Conservation (phyloP, 2,329 filamentous ascomycete genomes). For the Colletotrichum lindemuthianum region DNA sequence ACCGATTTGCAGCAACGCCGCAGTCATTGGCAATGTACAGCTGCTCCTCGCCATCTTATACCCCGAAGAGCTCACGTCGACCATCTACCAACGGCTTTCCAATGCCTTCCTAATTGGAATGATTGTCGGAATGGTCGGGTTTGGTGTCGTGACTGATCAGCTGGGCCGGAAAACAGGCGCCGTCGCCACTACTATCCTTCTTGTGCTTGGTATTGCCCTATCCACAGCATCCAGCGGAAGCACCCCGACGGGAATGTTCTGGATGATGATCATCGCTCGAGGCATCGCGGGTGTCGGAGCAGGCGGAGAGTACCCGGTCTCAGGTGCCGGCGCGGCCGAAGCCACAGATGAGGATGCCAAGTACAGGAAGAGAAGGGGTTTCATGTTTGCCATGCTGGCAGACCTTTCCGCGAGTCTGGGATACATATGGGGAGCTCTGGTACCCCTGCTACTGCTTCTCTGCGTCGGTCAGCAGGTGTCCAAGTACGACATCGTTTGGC, state of each 20-base stretch:
- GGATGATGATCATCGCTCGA: conserved; percentile 59
- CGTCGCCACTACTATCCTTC: conserved; percentile 56
- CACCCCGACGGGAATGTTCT: conserved; percentile 53
- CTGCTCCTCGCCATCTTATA: conserved; percentile 53
- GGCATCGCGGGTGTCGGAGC: conserved; percentile 55
- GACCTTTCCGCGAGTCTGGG: conserved; percentile 62
- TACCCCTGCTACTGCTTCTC: conserved; percentile 61
- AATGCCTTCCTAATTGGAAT: conserved; percentile 66
- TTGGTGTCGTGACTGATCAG: conserved; percentile 60
- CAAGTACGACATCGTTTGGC: conserved; percentile 58
- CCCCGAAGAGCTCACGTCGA: conserved; percentile 51
- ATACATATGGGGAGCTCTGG: conserved; percentile 59
- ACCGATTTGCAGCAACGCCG: conserved; percentile 47
- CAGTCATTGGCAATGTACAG: conserved; percentile 57
- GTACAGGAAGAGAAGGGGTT: conserved; percentile 59
- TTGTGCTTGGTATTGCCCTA: conserved; percentile 57
- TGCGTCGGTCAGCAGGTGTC: conserved; percentile 56
- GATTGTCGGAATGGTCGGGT: conserved; percentile 65
- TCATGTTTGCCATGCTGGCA: conserved; percentile 66
- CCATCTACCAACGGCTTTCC: conserved; percentile 61
- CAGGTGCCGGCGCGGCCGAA: conserved; percentile 59
- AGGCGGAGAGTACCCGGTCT: conserved; percentile 64
- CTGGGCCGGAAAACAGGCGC: conserved; percentile 60
- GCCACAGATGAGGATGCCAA: conserved; percentile 60
- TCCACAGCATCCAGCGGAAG: conserved; percentile 56